These are phyloP conservation scores for Cyanidioschyzon merolae DNA, from an alignment of 23 red algal species.

Conservation along the genomic window DNA sequence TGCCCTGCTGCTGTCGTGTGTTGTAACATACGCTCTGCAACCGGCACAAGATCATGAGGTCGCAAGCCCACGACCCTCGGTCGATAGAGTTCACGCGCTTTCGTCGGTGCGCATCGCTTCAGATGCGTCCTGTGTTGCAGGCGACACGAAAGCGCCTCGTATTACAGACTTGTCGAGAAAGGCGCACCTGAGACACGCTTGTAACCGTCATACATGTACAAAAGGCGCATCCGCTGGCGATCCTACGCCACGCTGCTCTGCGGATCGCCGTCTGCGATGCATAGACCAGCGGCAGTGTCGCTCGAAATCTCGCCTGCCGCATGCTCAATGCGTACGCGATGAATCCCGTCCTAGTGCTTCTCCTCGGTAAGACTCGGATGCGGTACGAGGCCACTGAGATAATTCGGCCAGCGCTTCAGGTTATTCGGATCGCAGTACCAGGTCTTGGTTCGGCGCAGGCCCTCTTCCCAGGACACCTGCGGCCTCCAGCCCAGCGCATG, in stretches of 20 bases:
- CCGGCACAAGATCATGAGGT: too few species aligned
- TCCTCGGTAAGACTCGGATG: constrained; percentile 40
- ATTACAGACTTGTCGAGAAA: not conserved
- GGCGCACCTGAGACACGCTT: not conserved
- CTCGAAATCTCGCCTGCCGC: not conserved
- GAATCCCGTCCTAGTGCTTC: constrained; percentile 14
- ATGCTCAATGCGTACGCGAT: not conserved
- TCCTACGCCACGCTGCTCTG: too few species aligned
- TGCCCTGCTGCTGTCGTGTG: too few species aligned
- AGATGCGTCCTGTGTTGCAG: too few species aligned
- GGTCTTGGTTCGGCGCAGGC: constrained; percentile 33
- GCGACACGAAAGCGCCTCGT: too few species aligned
- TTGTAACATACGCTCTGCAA: too few species aligned
- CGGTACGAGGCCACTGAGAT: constrained; percentile 42
- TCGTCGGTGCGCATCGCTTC: too few species aligned
- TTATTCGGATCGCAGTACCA: constrained; percentile 54
- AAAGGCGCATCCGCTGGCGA: not conserved
- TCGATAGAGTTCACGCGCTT: too few species aligned
- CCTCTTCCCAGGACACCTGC: constrained; percentile 46
- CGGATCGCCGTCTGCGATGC: too few species aligned
- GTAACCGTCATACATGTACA: not conserved
- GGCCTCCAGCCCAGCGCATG: constrained; percentile 61
- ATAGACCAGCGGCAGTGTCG: not conserved
- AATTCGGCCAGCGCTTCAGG: constrained; percentile 58
- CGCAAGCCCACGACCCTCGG: too few species aligned